These are phyloP conservation scores for Setaria viridis DNA, from an alignment of 202 grass and related monocot genomes.

Conservation along the genomic window DNA sequence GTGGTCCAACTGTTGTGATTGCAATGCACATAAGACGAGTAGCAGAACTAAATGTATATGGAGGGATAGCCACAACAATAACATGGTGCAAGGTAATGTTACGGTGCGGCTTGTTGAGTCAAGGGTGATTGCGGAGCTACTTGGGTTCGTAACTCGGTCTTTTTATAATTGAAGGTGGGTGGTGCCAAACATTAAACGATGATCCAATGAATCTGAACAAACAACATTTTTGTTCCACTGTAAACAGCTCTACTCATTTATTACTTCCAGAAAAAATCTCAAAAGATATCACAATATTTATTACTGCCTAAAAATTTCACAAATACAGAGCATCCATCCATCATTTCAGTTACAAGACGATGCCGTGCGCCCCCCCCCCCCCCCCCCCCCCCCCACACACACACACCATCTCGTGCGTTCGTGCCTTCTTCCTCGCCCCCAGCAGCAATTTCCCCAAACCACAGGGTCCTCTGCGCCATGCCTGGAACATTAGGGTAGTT, in stretches of 20 bases:
- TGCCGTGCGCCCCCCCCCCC: too few relatives aligned
- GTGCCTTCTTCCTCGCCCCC: not conserved
- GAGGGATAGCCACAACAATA: too few relatives aligned
- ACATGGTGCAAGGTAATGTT: too few relatives aligned
- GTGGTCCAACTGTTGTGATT: too few relatives aligned
- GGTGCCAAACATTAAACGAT: too few relatives aligned
- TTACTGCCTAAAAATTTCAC: not conserved
- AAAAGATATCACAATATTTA: not conserved
- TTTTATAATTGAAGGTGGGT: not conserved
- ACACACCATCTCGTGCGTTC: not conserved
- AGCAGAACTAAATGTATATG: too few relatives aligned
- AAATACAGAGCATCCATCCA: not conserved
- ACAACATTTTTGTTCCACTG: not conserved
- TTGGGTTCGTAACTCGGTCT: too few relatives aligned
- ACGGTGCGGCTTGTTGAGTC: too few relatives aligned
- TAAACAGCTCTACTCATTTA: not conserved
- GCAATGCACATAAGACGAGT: too few relatives aligned
- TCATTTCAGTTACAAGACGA: not conserved
- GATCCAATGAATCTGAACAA: too few relatives aligned
- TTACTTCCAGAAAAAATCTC: not conserved
- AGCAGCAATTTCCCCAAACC: not conserved
- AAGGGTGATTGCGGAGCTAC: too few relatives aligned
- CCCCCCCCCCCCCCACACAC: not conserved
- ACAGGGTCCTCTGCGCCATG: constrained; percentile 1
- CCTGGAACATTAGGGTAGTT: constrained; percentile 38